Base-by-base conservation (phyloP, 2,329 filamentous ascomycete genomes). In the Colletotrichum eremochloae region DNA sequence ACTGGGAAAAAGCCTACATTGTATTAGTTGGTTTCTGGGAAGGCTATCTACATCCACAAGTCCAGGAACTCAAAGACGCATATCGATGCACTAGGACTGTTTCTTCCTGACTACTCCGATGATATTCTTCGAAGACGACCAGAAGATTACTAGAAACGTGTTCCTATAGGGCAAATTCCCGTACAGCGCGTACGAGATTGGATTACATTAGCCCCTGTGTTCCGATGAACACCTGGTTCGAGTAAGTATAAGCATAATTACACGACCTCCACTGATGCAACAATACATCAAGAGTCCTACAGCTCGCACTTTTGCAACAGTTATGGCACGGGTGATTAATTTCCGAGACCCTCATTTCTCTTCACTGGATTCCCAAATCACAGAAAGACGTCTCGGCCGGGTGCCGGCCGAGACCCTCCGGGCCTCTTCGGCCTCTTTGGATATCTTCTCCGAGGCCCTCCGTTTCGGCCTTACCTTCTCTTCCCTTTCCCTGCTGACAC, bases 241-340 rank as follows among this genome's bases (percentile, higher is more conserved):
- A 15, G 58, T 48, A 15, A 24, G 7, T 8, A 46, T 14, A 61
- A 9, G 2, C 6, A 44, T n/a, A 20, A 12, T 11, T 48, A 36
- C 8, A 36, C 33, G 31, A 29, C 15, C 20, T 36, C 31, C 12
- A 20, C 20, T 36, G n/a, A 29, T 38, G 33, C 24, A 18, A 14
- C n/a, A 29, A n/a, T 57, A 8, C 2, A 2, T 5, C 4, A 1
- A n/a, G 18, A 38, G 4, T n/a, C 15, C 2, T 1, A 11, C 2
- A n/a, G 53, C 18, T n/a, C 5, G 3, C 18, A 36, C 24, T 9
- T n/a, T 2, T 4, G 5, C 5, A 24, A 24, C 11, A 12, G 2
- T n/a, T 24, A 5, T 24, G 6, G 9, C n/a, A 14, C 15, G 5
- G 18, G 0, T 15, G 20, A 0, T 12, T 2, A 8, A 40, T 11